Percentiles rank a stretch among this genome's conserved stretches.
phyloP scores from a whole-genome alignment of 495 filamentous ascomycete species.

The Annulohypoxylon nitens region DNA sequence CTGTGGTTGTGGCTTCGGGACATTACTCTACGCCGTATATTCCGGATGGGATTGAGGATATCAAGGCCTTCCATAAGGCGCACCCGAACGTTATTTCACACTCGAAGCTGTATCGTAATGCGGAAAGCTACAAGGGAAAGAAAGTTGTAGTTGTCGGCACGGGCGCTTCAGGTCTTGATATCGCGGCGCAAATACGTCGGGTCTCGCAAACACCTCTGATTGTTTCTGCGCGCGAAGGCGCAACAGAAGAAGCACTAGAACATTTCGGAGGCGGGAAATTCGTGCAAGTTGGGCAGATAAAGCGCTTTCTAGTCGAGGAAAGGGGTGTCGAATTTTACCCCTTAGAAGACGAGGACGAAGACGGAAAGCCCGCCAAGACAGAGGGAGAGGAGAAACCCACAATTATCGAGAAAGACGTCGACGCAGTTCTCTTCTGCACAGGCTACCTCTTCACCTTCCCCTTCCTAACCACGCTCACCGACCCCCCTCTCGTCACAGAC shows the following conservation, averaged over 20 bases:
- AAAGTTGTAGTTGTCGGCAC: slow-evolving; percentile 80
- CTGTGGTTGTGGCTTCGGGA: slow-evolving; percentile 85
- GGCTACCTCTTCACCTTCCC: slow-evolving; percentile 81
- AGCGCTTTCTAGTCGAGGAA: slow-evolving; percentile 55
- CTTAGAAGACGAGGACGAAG: neutral
- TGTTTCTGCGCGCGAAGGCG: slow-evolving; percentile 56
- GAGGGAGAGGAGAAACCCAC: slow-evolving; percentile 47
- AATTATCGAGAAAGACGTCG: slow-evolving; percentile 68
- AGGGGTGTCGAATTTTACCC: slow-evolving; percentile 53
- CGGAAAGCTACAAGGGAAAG: slow-evolving; percentile 67
- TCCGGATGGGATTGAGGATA: slow-evolving; percentile 63
- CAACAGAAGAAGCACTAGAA: slow-evolving; percentile 48
- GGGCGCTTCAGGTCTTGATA: slow-evolving; percentile 83
- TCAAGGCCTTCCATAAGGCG: slow-evolving; percentile 63
- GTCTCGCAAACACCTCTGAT: slow-evolving; percentile 56
- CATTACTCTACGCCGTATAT: slow-evolving; percentile 82
- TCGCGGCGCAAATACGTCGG: slow-evolving; percentile 77
- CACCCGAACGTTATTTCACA: slow-evolving; percentile 79
- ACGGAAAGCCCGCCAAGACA: neutral
- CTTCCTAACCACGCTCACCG: slow-evolving; percentile 70
- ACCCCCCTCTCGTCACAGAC: slow-evolving; percentile 71
- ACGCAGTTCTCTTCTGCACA: slow-evolving; percentile 78
- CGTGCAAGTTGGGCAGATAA: slow-evolving; percentile 57
- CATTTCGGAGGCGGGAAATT: slow-evolving; percentile 49
- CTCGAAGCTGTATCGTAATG: slow-evolving; percentile 80